Evolutionary conservation across 176 grass and related monocot species (phyloP).

Genomic region (Avena atlantica): DNA sequence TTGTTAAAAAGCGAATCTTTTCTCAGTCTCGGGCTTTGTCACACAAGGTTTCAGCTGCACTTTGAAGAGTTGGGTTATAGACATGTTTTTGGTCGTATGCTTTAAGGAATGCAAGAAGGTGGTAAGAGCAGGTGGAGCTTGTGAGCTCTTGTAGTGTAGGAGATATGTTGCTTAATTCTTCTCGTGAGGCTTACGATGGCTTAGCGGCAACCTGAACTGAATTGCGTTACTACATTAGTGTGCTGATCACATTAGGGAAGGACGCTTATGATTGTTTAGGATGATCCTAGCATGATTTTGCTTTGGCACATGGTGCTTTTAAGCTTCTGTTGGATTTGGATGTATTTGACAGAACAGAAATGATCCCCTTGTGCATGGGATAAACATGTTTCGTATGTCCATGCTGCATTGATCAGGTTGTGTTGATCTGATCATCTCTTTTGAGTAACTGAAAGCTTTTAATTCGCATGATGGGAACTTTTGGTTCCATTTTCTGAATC

Average conservation of each 20-base stretch:
- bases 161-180: not conserved
- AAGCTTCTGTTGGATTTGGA: conserved; percentile 1
- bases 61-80: conserved; percentile 27
- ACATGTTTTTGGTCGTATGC: not conserved
- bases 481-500: not conserved
- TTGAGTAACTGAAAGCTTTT: conserved; percentile 15
- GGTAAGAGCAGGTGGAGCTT: not conserved
- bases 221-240: not conserved
- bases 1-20: not conserved
- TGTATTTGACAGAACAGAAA: not conserved
- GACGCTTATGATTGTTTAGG: not conserved
- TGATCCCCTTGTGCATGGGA: not conserved
- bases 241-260: conserved; percentile 8
- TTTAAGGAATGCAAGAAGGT: conserved; percentile 18
- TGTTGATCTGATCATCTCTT: conserved; percentile 2
- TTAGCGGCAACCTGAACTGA: conserved; percentile 7
- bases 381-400: not conserved
- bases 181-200: not conserved
- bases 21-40: not conserved
- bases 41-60: not conserved
- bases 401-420: not conserved
- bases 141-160: conserved; percentile 1
- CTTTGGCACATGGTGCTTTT: conserved; percentile 13
- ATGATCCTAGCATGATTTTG: conserved; percentile 17
- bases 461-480: not conserved